A percentile compares a stretch with the other conserved stretches of the same genome.
phyloP scores from a whole-genome alignment of 2,329 filamentous ascomycete species.

The Lasiodiplodia sp. region DNA sequence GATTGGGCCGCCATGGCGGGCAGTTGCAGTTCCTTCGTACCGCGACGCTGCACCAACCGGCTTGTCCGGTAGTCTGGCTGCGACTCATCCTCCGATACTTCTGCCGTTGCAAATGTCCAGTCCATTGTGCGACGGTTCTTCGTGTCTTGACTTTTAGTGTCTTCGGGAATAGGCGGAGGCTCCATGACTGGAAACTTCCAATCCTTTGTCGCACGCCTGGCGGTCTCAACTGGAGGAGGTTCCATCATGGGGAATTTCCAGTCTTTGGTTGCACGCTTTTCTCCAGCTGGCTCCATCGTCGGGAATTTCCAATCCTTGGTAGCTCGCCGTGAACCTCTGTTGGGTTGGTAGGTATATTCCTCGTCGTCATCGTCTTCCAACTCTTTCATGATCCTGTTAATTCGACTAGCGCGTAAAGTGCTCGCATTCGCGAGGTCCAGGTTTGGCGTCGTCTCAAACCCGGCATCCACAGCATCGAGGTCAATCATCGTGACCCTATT shows the following conservation, averaged over 20 bases:
- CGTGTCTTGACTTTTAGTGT: conserved; percentile 26
- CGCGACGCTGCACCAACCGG: conserved; percentile 42
- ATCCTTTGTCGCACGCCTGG: conserved; percentile 50
- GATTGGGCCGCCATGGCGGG: conserved; percentile 34
- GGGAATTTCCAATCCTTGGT: conserved; percentile 65
- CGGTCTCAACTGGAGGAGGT: conserved; percentile 32
- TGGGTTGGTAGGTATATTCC: conserved; percentile 36
- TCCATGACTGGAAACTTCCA: conserved; percentile 54
- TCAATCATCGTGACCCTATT: conserved; percentile 63
- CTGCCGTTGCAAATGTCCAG: conserved; percentile 57
- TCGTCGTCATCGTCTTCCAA: conserved; percentile 51
- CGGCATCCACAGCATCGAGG: conserved; percentile 60
- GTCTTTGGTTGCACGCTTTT: conserved; percentile 56
- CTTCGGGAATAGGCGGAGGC: conserved; percentile 22
- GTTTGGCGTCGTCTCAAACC: conserved; percentile 43
- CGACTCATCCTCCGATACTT: conserved; percentile 44
- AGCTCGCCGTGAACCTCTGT: conserved; percentile 43
- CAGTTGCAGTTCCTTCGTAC: conserved; percentile 43
- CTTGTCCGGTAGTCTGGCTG: conserved; percentile 37
- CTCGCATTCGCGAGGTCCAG: conserved; percentile 57
- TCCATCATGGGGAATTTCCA: conserved; percentile 62
- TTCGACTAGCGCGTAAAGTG: conserved; percentile 64
- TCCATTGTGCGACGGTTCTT: conserved; percentile 51
- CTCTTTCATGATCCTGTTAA: conserved; percentile 55
- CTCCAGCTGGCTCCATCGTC: conserved; percentile 41